Evolutionary conservation across 495 filamentous ascomycete genomes (phyloP), one percentile per base, ranked within the genome.

Genomic region (Penicillium cataractarum): DNA sequence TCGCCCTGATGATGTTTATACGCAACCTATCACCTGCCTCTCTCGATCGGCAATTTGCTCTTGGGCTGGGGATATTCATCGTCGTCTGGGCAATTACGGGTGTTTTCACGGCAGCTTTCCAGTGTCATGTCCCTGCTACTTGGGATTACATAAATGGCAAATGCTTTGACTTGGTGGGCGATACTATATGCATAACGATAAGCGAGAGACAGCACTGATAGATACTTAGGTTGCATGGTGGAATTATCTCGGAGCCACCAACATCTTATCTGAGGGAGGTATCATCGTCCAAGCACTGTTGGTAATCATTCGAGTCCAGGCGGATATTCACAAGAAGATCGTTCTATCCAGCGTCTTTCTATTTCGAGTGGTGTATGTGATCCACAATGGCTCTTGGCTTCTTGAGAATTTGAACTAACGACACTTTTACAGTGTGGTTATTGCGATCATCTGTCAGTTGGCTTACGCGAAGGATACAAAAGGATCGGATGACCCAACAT

Each of bases 221-320:
- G 10, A 17, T 0, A 37, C 15, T 21, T 26, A 78, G 77, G 51
- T 35, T 13, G 68, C 75, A 7, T 82, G 80, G 70, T 68, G 77
- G 59, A 71, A 74, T 39, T 82, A 76, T 54, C 72, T 81, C 26
- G 71, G 64, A 29, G 63, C 77, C 40, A 69, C 73, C 3, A 83
- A 80, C 35, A 75, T 82, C 26, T 17, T 82, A n/a, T 76, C 75
- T 3, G 79, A 84, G 42, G 60, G 39, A 17, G 76, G 68, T 0
- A 69, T 84, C 29, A 69, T 82, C 5, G 59, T 63, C 10, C 67
- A 79, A 40, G 77, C 80, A 1, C 56, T 74, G 6, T 42, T 72
- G 7, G 75, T 82, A 3, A 72, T 84, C 37, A 65, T 57, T 26
- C 66, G 66, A 3, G 61, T 81, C 50, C 75, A 78, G 33, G 74